A percentile compares a stretch with the other conserved stretches of the same genome.
These are phyloP conservation scores for Conticribra weissflogii DNA, from an alignment of 108 stramenopile genomes.

Conservation along the genomic window DNA sequence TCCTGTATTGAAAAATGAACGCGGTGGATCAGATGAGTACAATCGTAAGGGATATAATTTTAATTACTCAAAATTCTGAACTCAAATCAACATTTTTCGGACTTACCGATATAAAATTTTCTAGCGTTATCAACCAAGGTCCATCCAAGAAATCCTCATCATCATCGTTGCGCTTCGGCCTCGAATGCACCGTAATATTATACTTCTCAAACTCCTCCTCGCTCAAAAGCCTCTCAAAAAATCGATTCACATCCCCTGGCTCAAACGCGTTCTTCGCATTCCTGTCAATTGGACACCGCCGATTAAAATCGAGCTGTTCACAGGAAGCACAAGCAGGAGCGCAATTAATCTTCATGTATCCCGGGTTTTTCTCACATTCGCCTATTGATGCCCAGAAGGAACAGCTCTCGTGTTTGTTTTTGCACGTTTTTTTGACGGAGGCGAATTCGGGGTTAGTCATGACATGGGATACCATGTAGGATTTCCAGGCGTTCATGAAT, in stretches of 20 bases:
- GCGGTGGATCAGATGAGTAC: slow-evolving; percentile 17
- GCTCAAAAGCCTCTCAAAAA: slow-evolving; percentile 36
- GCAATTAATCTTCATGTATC: slow-evolving; percentile 65
- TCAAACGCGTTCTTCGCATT: slow-evolving; percentile 54
- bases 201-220: slow-evolving; percentile 32
- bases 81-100: too few species aligned
- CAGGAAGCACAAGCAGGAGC: slow-evolving; percentile 51
- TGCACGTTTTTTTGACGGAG: slow-evolving; percentile 47
- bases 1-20: background rate
- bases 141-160: slow-evolving; percentile 12
- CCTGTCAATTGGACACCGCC: slow-evolving; percentile 30
- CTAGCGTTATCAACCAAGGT: slow-evolving; percentile 26
- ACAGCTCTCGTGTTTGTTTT: slow-evolving; percentile 62
- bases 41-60: too few species aligned
- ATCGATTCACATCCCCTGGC: slow-evolving; percentile 39
- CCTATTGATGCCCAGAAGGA: slow-evolving; percentile 71
- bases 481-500: slow-evolving; percentile 16
- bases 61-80: too few species aligned
- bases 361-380: slow-evolving; percentile 74
- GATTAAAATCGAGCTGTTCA: slow-evolving; percentile 48
- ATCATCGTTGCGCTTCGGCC: slow-evolving; percentile 26
- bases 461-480: slow-evolving; percentile 20
- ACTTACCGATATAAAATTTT: slow-evolving; percentile 45
- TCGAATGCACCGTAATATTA: slow-evolving; percentile 29
- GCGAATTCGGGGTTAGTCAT: slow-evolving; percentile 23